Evolutionary conservation across 2,329 filamentous ascomycete genomes (phyloP), one percentile per base, ranked within the genome.

Genomic region (Fusarium fujikuroi): DNA sequence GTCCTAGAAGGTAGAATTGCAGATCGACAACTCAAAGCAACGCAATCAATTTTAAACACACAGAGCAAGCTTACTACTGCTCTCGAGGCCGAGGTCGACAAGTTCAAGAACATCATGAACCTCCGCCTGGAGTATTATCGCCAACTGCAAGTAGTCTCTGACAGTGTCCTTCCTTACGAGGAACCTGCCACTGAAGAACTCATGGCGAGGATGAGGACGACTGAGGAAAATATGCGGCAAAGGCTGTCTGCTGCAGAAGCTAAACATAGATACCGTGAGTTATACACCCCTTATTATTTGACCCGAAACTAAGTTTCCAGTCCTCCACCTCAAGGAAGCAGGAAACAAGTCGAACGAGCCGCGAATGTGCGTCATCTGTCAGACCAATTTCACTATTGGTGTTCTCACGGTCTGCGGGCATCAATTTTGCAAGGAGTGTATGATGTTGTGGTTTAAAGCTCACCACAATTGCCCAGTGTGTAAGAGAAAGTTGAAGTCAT

Each of bases 111-210:
- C 21, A 90, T 92, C 1, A 95, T 97, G 90, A 98, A 98, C 77
- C 87, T 91, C 42, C 91, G 96, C 19, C 83, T 98, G 2, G 94
- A 96, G 64, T 98, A 95, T 79, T 98, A 98, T 79, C 91, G 92
- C 9, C 95, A 98, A 78, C 86, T 98, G 16, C 96, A 98, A 79
- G 89, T 90, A 32, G 91, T 98, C n/a, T 98, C 95, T 0, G 95
- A 98, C 79, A 93, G 90, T 23, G 94, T 98, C 1, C 88, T 89
- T 9, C 91, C 92, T 2, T 93, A 93, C 63, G 91, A 94, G 63
- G 91, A 92, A 16, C 77, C 89, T 18, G 85, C 84, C 5, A 84
- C 92, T 16, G 87, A 92, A 47, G 80, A 84, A 16, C 77, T 75
- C 11, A 83, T 89, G 30, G 62, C 73, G 23, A 78, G 68, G 54